phyloP scores from a whole-genome alignment of 345 rosid genomes.

The Dipteronia sinensis region DNA sequence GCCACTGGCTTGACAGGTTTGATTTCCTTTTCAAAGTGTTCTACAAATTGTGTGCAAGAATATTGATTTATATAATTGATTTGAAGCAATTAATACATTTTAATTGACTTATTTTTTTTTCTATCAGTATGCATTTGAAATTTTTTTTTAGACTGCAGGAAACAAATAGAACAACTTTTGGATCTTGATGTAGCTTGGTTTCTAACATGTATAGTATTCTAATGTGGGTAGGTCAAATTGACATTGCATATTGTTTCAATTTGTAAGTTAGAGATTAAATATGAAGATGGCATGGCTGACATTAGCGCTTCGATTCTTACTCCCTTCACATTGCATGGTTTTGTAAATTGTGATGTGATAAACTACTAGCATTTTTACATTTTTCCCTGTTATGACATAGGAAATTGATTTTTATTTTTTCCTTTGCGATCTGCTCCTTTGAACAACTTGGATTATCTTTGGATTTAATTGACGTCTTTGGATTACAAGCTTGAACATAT shows the following conservation, averaged over 20 bases:
- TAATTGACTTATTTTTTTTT: not conserved
- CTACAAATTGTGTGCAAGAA: not conserved
- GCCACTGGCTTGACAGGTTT: constrained; percentile 97
- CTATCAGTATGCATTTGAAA: not conserved
- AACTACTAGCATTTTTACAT: not conserved
- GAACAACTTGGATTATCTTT: not conserved
- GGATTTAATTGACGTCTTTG: constrained; percentile 6
- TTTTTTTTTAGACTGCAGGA: not conserved
- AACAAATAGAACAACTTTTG: not conserved
- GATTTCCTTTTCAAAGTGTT: not conserved
- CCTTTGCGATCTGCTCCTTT: too few species aligned
- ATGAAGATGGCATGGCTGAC: not conserved
- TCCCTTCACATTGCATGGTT: not conserved
- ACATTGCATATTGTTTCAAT: not conserved
- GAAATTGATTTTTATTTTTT: too few species aligned
- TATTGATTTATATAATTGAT: not conserved
- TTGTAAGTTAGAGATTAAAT: not conserved
- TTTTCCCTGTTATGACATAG: not conserved
- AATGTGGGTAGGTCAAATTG: not conserved
- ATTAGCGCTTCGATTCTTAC: not conserved
- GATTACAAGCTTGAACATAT: not conserved
- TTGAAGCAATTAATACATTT: not conserved
- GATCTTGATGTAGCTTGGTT: not conserved
- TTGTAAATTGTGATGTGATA: not conserved
- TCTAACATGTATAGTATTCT: not conserved